phyloP scores from a whole-genome alignment of 164 flowering plant genomes.

The Chloranthus sessilifolius region DNA sequence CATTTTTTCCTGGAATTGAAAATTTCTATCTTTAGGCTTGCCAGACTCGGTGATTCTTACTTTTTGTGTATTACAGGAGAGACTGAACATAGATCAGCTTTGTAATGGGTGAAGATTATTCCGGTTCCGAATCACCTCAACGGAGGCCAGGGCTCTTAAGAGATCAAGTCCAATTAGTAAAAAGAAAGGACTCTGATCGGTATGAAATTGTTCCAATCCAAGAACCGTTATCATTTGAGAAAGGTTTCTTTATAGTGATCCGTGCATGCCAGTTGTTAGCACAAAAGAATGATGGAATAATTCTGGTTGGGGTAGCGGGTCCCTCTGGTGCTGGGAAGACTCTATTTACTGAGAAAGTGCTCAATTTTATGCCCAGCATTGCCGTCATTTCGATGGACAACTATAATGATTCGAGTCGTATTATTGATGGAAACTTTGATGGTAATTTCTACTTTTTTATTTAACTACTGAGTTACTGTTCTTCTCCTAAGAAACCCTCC shows the following conservation, averaged over 20 bases:
- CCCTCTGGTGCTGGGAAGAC: conserved; percentile 99
- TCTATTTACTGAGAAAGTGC: conserved; percentile 81
- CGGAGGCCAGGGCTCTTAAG: conserved; percentile 59
- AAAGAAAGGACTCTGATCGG: conserved; percentile 64
- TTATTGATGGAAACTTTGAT: conserved; percentile 96
- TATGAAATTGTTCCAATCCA: conserved; percentile 71
- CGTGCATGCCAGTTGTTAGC: conserved; percentile 89
- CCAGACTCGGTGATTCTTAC: too few species aligned
- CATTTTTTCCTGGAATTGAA: too few species aligned
- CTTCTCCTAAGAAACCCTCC: too few species aligned
- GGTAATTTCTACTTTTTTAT: conserved; percentile 45
- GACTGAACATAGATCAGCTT: conserved; percentile 4
- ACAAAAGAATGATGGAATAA: conserved; percentile 85
- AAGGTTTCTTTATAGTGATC: conserved; percentile 83
- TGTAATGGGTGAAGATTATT: conserved; percentile 44
- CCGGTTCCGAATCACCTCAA: conserved; percentile 37
- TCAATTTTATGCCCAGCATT: conserved; percentile 85
- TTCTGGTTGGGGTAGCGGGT: conserved; percentile 85
- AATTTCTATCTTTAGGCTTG: too few species aligned
- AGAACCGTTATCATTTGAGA: conserved; percentile 77
- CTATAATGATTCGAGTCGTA: conserved; percentile 87
- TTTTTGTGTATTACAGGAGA: too few species aligned
- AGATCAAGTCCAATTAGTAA: conserved; percentile 75
- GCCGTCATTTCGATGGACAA: conserved; percentile 95
- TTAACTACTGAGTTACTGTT: too few species aligned